These are phyloP conservation scores for Neoscytalidium dimidiatum DNA, from an alignment of 2,329 filamentous ascomycete species.

Conservation along the genomic window DNA sequence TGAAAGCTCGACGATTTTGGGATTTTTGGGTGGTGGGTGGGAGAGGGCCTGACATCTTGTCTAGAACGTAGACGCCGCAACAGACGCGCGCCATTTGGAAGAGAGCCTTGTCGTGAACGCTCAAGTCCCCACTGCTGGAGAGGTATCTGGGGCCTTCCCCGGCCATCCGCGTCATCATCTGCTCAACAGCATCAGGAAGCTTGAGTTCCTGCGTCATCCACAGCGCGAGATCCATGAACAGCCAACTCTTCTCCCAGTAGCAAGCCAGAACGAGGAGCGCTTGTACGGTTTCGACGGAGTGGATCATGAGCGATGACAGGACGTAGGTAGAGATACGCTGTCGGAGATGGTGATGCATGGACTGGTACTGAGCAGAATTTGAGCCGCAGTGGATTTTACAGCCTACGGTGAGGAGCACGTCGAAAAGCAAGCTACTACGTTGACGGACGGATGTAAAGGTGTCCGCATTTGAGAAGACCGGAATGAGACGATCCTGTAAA, in stretches of 20 bases:
- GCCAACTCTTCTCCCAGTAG: constrained; percentile 55
- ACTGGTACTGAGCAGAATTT: constrained; percentile 39
- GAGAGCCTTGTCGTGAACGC: constrained; percentile 34
- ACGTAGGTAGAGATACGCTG: constrained; percentile 50
- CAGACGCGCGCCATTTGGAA: constrained; percentile 47
- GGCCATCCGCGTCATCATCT: constrained; percentile 38
- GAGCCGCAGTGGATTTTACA: constrained; percentile 50
- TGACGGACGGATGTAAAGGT: constrained; percentile 48
- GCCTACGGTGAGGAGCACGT: constrained; percentile 55
- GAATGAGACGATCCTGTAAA: constrained; percentile 50
- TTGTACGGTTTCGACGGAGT: constrained; percentile 53
- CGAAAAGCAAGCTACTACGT: constrained; percentile 54
- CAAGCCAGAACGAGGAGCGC: constrained; percentile 55
- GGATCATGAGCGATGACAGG: constrained; percentile 39
- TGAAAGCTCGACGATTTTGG: too few relatives aligned
- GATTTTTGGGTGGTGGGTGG: not conserved
- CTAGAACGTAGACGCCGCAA: constrained; percentile 56
- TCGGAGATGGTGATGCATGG: constrained; percentile 33
- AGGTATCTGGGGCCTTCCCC: constrained; percentile 22
- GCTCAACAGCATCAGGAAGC: constrained; percentile 42
- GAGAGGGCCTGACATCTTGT: constrained; percentile 42
- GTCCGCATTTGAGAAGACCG: constrained; percentile 51
- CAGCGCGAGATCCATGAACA: constrained; percentile 53
- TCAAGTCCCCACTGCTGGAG: not conserved
- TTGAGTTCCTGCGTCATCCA: constrained; percentile 54